Evolutionary conservation across 164 flowering plant species (phyloP), one percentile per base, ranked within the genome.

Genomic region (Chloranthus sessilifolius): DNA sequence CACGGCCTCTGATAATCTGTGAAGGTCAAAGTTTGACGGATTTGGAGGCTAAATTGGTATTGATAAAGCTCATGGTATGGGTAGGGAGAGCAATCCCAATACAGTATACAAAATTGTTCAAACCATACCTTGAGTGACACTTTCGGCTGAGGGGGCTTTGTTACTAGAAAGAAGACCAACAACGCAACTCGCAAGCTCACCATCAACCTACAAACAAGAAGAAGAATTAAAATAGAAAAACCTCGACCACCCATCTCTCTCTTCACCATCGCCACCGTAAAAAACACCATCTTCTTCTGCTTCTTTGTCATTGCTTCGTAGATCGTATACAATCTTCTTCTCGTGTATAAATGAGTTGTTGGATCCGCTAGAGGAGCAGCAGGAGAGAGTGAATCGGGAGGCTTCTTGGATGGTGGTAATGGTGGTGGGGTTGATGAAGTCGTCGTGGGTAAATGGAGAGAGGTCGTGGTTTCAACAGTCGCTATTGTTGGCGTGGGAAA

Each of bases 91-190:
- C 25, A 11, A 21, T n/a, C n/a, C n/a, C n/a, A 12, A 21, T 1
- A 7, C 27, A 21, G 47, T 20, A n/a, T n/a, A 4, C 20, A 3
- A 14, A 0, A 17, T 3, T 19, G 6, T 6, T 3, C 10, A 21
- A 42, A 47, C 50, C 50, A 27, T 47, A 47, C 50, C 50, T 47
- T 47, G 7, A 47, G 12, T 12, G 23, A 47, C 22, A 47, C 17
- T 15, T 29, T 47, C 4, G 50, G 50, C 2, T 16, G 35, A 7
- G 50, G 36, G 1, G 50, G 50, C 36, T 19, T 47, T 8, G 50
- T 47, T 1, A 29, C 7, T 5, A 47, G 50, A 12, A 47, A 47
- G 50, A 47, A 47, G 20, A 47, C 34, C 1, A 47, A 36, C 36
- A 47, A 47, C 7, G 36, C 33, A 10, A 47, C 16, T 3, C 36